Conservation (phyloP, 768 basidiomycete species). For the Aureoboletus auriporus region DNA sequence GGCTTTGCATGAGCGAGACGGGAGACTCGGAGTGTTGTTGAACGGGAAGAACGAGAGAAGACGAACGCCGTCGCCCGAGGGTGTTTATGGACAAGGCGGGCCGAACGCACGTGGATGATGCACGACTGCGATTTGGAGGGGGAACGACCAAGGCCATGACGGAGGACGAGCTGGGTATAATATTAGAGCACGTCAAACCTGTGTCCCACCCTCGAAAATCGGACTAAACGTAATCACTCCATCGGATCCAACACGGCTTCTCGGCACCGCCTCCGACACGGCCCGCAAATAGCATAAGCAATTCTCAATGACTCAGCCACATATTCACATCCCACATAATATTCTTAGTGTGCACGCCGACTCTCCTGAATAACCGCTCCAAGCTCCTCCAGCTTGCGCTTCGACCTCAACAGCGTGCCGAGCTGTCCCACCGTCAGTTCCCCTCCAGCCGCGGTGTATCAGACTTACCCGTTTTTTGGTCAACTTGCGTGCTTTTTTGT, state of each 20-base stretch:
- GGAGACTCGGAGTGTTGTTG: constrained; percentile 11
- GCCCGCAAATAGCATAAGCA: not conserved
- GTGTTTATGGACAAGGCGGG: constrained; percentile 48
- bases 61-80: constrained; percentile 53
- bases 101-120: constrained; percentile 56
- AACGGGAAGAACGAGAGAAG: constrained; percentile 39
- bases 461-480: constrained; percentile 96
- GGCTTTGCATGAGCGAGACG: not conserved
- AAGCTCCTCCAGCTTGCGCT: constrained; percentile 98
- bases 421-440: constrained; percentile 46
- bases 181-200: not conserved
- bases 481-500: constrained; percentile 99
- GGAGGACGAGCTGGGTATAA: constrained; percentile 2
- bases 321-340: not conserved
- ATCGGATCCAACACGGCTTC: constrained; percentile 10
- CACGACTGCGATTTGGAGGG: constrained; percentile 46
- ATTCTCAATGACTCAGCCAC: constrained; percentile 13
- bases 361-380: constrained; percentile 88
- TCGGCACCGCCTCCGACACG: constrained; percentile 12
- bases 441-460: not conserved
- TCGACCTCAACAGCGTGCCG: constrained; percentile 96
- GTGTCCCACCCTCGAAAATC: constrained; percentile 19
- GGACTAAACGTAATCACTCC: constrained; percentile 19
- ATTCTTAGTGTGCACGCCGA: constrained; percentile 60
- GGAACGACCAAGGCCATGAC: constrained; percentile 35